Evolutionary conservation across 2,329 filamentous ascomycete genomes (phyloP).

Genomic region (Xylariaceae sp.): DNA sequence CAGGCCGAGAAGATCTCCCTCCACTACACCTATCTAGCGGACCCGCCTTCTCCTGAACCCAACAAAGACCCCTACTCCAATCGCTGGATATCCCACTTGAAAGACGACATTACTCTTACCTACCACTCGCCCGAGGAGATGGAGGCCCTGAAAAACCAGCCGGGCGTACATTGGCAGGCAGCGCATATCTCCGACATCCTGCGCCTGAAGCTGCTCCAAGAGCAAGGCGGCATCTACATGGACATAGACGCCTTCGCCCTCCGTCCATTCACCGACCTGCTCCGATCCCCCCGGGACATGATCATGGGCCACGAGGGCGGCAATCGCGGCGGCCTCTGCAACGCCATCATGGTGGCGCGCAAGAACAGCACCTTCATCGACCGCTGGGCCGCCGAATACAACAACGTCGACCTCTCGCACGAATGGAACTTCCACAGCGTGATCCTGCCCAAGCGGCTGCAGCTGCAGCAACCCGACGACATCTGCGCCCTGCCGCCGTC

Average conservation of each 20-base stretch:
- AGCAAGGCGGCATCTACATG: constrained; percentile 35
- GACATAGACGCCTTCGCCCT: constrained; percentile 35
- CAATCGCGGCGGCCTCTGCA: constrained; percentile 36
- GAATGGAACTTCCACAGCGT: constrained; percentile 39
- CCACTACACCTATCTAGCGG: constrained; percentile 37
- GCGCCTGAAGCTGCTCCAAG: constrained; percentile 33
- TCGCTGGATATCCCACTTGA: constrained; percentile 33
- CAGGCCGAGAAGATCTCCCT: constrained; percentile 34
- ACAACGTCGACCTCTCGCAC: constrained; percentile 29
- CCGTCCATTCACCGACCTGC: constrained; percentile 30
- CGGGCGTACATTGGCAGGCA: constrained; percentile 30
- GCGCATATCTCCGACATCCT: constrained; percentile 35
- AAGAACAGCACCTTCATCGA: constrained; percentile 33
- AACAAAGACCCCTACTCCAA: constrained; percentile 33
- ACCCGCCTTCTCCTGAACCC: constrained; percentile 31
- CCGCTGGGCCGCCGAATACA: constrained; percentile 34
- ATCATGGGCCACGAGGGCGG: constrained; percentile 36
- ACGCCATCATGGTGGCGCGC: constrained; percentile 36
- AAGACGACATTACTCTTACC: constrained; percentile 33
- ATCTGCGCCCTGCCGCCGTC: constrained; percentile 35
- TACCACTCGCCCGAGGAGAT: constrained; percentile 33
- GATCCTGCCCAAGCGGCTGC: constrained; percentile 31
- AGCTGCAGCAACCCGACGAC: constrained; percentile 28
- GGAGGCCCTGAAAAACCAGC: constrained; percentile 26
- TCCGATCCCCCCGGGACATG: constrained; percentile 30